A percentile compares a stretch with the other conserved stretches of the same genome.
Evolutionary conservation across 2,329 filamentous ascomycete genomes (phyloP).

Genomic region (Pseudogymnoascus sp.): DNA sequence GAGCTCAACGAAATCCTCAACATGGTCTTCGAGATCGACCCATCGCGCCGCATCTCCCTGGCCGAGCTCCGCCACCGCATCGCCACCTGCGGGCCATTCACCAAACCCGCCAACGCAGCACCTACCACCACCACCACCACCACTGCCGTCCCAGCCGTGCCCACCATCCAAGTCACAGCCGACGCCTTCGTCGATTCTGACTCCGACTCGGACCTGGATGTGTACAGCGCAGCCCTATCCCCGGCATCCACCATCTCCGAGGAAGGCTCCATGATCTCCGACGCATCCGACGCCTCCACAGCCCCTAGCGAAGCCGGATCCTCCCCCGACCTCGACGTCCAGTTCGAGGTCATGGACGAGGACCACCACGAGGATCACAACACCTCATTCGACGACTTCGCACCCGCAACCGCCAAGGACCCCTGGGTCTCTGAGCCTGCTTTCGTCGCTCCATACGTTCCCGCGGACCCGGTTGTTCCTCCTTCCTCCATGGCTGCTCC

Average conservation of each 20-base stretch:
- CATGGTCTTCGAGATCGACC: constrained; percentile 80
- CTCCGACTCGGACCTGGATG: constrained; percentile 33
- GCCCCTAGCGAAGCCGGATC: constrained; percentile 19
- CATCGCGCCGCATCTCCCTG: constrained; percentile 72
- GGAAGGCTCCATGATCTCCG: constrained; percentile 46
- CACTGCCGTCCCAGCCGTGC: constrained; percentile 14
- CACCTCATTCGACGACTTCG: constrained; percentile 10
- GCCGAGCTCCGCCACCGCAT: constrained; percentile 72
- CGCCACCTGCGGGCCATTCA: constrained; percentile 47
- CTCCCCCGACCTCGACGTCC: constrained; percentile 17
- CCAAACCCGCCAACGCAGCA: constrained; percentile 1
- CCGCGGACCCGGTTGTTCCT: constrained; percentile 18
- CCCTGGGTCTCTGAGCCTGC: constrained; percentile 11
- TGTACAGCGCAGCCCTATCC: constrained; percentile 39
- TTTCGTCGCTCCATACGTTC: constrained; percentile 11
- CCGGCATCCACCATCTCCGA: constrained; percentile 44
- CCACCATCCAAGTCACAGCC: constrained; percentile 10
- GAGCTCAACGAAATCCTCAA: constrained; percentile 83
- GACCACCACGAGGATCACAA: neutral
- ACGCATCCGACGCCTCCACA: constrained; percentile 20
- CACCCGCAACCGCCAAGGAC: neutral
- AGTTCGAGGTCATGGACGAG: constrained; percentile 11
- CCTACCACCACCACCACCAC: constrained; percentile 13
- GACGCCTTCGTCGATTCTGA: constrained; percentile 11
- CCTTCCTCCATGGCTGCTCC: constrained; percentile 15